A percentile compares a stretch with the other conserved stretches of the same genome.
Conservation (phyloP, 768 basidiomycete genomes). For the Amyloporia xantha region DNA sequence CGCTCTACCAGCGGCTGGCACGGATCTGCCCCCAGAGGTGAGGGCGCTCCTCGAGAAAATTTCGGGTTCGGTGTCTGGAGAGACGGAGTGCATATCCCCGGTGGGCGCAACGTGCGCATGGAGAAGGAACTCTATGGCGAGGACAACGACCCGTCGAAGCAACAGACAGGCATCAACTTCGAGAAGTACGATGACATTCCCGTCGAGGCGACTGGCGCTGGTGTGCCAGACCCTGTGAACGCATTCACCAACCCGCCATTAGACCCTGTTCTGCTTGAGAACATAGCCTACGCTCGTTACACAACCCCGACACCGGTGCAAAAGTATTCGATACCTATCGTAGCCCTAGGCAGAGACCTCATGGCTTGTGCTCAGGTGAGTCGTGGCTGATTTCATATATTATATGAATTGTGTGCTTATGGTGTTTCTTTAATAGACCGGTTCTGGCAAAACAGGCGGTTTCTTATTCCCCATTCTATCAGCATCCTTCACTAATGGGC, state of each 20-base stretch:
- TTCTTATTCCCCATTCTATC: constrained; percentile 99
- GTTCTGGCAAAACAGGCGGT: constrained; percentile 98
- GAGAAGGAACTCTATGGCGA: constrained; percentile 98
- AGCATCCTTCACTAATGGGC: constrained; percentile 81
- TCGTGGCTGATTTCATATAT: constrained; percentile 3
- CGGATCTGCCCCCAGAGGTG: constrained; percentile 20
- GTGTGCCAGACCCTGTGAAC: constrained; percentile 91
- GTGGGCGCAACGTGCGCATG: constrained; percentile 74
- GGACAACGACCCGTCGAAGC: constrained; percentile 73
- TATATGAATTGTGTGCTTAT: constrained; percentile 15
- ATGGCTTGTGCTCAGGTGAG: constrained; percentile 91
- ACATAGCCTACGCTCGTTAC: constrained; percentile 91
- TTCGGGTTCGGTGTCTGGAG: constrained; percentile 77
- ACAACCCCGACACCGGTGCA: constrained; percentile 96
- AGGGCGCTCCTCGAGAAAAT: constrained; percentile 40
- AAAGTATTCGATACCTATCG: constrained; percentile 99
- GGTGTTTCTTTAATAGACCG: constrained; percentile 58
- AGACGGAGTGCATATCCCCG: constrained; percentile 84
- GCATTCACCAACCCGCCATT: constrained; percentile 85
- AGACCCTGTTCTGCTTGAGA: constrained; percentile 90
- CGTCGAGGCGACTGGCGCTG: constrained; percentile 94
- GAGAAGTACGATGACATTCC: constrained; percentile 99
- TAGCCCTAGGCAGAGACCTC: constrained; percentile 80
- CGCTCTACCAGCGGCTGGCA: constrained; percentile 21
- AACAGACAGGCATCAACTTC: constrained; percentile 98